These are phyloP conservation scores for Kodamaea arcana DNA, from an alignment of 1,139 yeast species.

Conservation along the genomic window DNA sequence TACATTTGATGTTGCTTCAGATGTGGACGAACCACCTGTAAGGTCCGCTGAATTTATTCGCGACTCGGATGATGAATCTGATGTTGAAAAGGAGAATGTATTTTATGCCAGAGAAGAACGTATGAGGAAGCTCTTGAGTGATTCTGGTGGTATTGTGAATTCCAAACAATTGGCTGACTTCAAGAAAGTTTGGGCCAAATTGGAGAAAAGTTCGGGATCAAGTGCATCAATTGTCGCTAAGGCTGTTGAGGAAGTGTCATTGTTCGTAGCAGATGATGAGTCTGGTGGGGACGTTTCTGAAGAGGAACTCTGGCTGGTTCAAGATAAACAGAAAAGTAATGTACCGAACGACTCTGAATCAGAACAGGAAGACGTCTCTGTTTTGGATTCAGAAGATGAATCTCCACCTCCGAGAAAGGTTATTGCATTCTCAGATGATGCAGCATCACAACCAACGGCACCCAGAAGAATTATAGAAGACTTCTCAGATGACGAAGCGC, in stretches of 20 bases:
- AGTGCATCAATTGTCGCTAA: slow-evolving; percentile 18
- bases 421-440: not conserved
- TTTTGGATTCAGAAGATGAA: too few species aligned
- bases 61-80: slow-evolving; percentile 67
- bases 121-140: slow-evolving; percentile 40
- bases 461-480: not conserved
- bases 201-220: slow-evolving; percentile 18
- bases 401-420: not conserved
- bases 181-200: slow-evolving; percentile 34
- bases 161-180: slow-evolving; percentile 35
- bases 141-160: slow-evolving; percentile 40
- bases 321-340: not conserved
- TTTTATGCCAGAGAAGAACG: slow-evolving; percentile 60
- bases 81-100: slow-evolving; percentile 48
- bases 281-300: slow-evolving; percentile 10
- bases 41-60: slow-evolving; percentile 53
- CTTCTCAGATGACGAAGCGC: not conserved
- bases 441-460: not conserved
- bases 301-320: not conserved
- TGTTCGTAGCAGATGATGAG: slow-evolving; percentile 18
- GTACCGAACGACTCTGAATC: not conserved
- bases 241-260: slow-evolving; percentile 22
- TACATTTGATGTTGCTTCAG: slow-evolving; percentile 19
- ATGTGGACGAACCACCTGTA: slow-evolving; percentile 18
- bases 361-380: not conserved